A percentile compares a stretch with the other conserved stretches of the same genome.
Conservation (phyloP, 257 asterid genomes). For the Solanum lignicaule region DNA sequence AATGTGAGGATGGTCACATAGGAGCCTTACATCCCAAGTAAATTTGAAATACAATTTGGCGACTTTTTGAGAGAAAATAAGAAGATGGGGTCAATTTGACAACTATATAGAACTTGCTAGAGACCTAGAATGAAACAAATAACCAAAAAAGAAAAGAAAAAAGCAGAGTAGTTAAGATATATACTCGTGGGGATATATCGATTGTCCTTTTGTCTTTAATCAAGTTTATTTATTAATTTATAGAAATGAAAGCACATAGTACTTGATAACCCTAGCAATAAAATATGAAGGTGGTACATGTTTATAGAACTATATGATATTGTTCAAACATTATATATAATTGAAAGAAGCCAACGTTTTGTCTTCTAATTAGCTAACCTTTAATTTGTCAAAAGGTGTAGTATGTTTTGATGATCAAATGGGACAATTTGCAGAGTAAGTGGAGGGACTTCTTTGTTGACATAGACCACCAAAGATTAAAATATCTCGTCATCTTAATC, state of each 20-base stretch:
- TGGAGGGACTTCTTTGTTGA: background rate
- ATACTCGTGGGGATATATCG: background rate
- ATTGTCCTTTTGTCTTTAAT: background rate
- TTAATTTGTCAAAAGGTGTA: background rate
- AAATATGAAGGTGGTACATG: background rate
- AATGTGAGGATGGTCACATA: background rate
- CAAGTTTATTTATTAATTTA: background rate
- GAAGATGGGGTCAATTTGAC: background rate
- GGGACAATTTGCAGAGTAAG: background rate
- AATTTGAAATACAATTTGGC: background rate
- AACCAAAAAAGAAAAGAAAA: no score
- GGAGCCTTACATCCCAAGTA: background rate
- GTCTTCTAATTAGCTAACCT: background rate
- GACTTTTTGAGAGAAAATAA: background rate
- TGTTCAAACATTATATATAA: background rate
- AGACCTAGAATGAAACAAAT: background rate
- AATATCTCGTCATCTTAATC: accelerated
- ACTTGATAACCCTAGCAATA: background rate
- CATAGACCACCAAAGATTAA: background rate
- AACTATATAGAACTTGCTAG: background rate
- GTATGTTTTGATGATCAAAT: background rate
- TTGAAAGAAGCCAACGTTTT: background rate
- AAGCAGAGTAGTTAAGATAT: background rate
- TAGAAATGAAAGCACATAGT: background rate
- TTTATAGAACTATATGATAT: background rate